These are phyloP conservation scores for Trametes polyzona DNA, from an alignment of 1,284 basidiomycete species.

Conservation along the genomic window DNA sequence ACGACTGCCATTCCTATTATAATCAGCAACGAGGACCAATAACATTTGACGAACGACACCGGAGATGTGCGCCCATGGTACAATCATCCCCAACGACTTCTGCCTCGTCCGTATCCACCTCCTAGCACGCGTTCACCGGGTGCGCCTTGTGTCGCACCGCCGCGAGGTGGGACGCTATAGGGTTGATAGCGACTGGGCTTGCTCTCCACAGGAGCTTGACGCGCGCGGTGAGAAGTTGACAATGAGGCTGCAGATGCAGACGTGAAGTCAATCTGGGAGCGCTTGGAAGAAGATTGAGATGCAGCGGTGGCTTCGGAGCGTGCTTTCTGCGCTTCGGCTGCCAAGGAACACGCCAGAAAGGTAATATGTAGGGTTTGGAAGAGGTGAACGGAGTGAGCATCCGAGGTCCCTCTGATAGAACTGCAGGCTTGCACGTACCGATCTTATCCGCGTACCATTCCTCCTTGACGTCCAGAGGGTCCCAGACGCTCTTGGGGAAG, in stretches of 20 bases:
- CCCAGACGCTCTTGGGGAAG: slow-evolving; percentile 75
- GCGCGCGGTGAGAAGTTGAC: slow-evolving; percentile 6
- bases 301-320: slow-evolving; percentile 59
- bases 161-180: slow-evolving; percentile 10
- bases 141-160: background rate
- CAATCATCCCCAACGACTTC: slow-evolving; percentile 25
- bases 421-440: too few relatives aligned
- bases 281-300: slow-evolving; percentile 52
- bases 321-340: slow-evolving; percentile 53
- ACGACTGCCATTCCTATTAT: background rate
- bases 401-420: too few relatives aligned
- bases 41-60: background rate
- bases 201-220: background rate
- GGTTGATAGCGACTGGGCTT: slow-evolving; percentile 19
- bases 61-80: background rate
- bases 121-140: slow-evolving; percentile 21
- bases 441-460: slow-evolving; percentile 75
- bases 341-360: too few relatives aligned
- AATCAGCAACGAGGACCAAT: background rate
- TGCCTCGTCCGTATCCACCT: slow-evolving; percentile 21
- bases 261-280: slow-evolving; percentile 62
- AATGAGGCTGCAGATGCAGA: slow-evolving; percentile 28
- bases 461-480: slow-evolving; percentile 59
- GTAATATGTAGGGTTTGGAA: too few relatives aligned
- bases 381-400: too few relatives aligned